Evolutionary conservation across 805 yeast species (phyloP), one percentile per base, ranked within the genome.

Genomic region (Starmerella gropengiesseri): DNA sequence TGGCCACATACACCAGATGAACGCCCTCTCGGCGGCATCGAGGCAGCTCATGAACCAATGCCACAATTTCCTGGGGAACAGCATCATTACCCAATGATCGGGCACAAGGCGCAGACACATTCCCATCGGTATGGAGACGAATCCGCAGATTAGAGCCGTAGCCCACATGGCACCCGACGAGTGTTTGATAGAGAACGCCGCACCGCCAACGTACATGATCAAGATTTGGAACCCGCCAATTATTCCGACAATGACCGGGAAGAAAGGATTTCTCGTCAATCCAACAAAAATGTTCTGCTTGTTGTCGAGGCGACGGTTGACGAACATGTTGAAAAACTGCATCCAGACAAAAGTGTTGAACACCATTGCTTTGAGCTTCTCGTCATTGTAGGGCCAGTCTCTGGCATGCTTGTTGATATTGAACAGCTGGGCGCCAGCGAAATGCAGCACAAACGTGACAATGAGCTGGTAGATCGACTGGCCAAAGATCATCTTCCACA

Each of bases 401-500:
- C 55, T 56, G 2, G 52, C 52, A 6, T 25, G n/a, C 7, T 27
- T 11, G 23, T n/a, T 22, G 27, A 51, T 47, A 17, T 49, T 47
- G 59, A 85, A 81, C 23, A 86, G 63, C 34, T 62, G 40, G 13
- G 63, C 60, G 16, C 96, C 95, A 8, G 76, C 81, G 63, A 85
- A 91, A 61, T 86, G 91, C 34, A 91, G 63, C 9, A 70, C 68
- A 57, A 91, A 80, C 0, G 97, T 89, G 16, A 91, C 73, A 18
- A 71, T 59, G 48, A 91, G 70, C 67, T 91, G 99, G 48, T 77
- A 72, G 13, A 69, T 46, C 1, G 95, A 73, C 65, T 91, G 96
- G 2, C 94, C 91, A 37, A 87, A 47, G 53, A 91, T 91, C 96
- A 91, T 89, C 63, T 91, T 91, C 98, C 98, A 91, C 87, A 91